These are phyloP conservation scores for Populus pruinosa DNA, from an alignment of 345 rosid genomes.

Conservation along the genomic window DNA sequence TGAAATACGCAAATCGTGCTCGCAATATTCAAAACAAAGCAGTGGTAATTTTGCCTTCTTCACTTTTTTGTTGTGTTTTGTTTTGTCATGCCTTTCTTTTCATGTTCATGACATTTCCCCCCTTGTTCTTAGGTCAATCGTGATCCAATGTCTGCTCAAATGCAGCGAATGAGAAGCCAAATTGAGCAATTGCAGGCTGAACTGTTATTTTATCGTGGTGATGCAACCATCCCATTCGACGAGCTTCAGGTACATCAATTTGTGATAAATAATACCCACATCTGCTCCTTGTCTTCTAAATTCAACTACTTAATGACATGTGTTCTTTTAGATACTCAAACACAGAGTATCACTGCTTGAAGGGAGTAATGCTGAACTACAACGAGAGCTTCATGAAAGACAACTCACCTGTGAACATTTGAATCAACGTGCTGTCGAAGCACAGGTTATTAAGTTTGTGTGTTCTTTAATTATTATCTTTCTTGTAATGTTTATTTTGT, in stretches of 20 bases:
- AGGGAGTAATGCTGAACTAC: constrained; percentile 75
- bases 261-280: neutral
- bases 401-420: constrained; percentile 67
- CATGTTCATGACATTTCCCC: neutral
- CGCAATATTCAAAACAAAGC: constrained; percentile 98
- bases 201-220: constrained; percentile 76
- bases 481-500: neutral
- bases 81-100: neutral
- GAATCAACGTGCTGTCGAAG: constrained; percentile 68
- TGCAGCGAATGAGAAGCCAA: constrained; percentile 89
- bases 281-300: neutral
- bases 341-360: constrained; percentile 81
- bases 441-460: constrained; percentile 56
- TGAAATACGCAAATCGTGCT: constrained; percentile 96
- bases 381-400: constrained; percentile 68
- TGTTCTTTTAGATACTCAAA: constrained; percentile 63
- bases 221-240: constrained; percentile 58
- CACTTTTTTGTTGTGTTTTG: neutral
- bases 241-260: constrained; percentile 68
- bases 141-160: constrained; percentile 74
- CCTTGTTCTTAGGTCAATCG: constrained; percentile 60
- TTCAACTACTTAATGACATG: constrained; percentile 14
- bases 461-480: neutral
- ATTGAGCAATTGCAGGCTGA: constrained; percentile 93
- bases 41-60: constrained; percentile 49